A percentile compares a stretch with the other conserved stretches of the same genome.
phyloP scores from a whole-genome alignment of 768 basidiomycete genomes.

The Lanmaoa rubissima region DNA sequence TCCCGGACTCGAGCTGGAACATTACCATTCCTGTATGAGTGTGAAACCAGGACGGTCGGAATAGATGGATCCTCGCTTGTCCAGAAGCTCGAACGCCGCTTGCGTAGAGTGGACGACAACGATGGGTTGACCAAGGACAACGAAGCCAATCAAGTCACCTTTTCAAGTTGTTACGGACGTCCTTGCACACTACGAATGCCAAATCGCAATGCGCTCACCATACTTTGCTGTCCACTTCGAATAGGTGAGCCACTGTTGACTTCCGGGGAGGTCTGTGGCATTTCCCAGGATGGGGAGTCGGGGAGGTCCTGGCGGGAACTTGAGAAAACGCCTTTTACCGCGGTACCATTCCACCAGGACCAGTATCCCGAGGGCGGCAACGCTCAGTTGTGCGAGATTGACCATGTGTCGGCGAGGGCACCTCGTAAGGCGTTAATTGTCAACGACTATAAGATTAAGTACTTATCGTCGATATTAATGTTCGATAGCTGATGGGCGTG shows the following conservation, averaged over 20 bases:
- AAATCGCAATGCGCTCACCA: background rate
- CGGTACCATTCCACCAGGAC: slow-evolving; percentile 1
- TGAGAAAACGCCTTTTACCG: background rate
- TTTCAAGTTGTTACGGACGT: background rate
- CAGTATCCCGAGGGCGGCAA: background rate
- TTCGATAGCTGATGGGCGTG: no score
- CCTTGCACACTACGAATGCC: background rate
- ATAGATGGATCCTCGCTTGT: slow-evolving; percentile 4
- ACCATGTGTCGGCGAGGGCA: no score
- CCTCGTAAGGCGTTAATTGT: no score
- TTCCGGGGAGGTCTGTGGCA: background rate
- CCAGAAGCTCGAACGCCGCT: slow-evolving; percentile 2
- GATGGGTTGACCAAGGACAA: slow-evolving; percentile 7
- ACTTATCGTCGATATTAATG: no score
- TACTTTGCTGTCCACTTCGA: slow-evolving; percentile 3
- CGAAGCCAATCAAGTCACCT: slow-evolving; percentile 1
- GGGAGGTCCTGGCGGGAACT: slow-evolving; percentile 2
- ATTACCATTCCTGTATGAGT: slow-evolving; percentile 2
- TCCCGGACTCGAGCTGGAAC: background rate
- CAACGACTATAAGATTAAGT: no score
- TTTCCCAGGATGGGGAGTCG: slow-evolving; percentile 2
- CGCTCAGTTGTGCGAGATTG: no score
- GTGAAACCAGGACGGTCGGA: slow-evolving; percentile 5
- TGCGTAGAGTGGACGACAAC: background rate
- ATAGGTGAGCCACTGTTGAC: slow-evolving; percentile 3